Conservation (phyloP, 352 stramenopile species). For the Blastocystis sp. region DNA sequence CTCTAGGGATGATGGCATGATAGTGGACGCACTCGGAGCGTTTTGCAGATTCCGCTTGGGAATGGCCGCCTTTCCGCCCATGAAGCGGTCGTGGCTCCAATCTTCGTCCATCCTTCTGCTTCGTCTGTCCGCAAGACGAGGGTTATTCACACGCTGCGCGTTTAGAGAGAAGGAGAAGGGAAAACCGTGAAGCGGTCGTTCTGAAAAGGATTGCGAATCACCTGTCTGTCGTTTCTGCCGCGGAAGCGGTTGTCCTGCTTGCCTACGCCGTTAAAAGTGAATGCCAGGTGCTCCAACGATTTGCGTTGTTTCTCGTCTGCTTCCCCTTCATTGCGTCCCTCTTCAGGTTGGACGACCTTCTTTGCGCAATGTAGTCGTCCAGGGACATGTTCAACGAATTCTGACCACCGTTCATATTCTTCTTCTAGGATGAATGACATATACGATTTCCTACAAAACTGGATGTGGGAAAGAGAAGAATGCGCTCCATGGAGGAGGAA, state of each 20-base stretch:
- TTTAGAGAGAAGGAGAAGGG: too few species aligned
- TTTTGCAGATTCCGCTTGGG: neutral
- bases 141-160: neutral
- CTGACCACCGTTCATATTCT: constrained; percentile 28
- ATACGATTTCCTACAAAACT: neutral
- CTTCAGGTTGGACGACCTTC: neutral
- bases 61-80: neutral
- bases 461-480: neutral
- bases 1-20: constrained; percentile 25
- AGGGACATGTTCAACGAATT: constrained; percentile 41
- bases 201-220: neutral
- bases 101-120: constrained; percentile 12
- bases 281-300: neutral
- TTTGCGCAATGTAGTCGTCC: constrained; percentile 45
- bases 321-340: neutral
- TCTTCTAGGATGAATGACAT: neutral
- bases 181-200: neutral
- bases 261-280: neutral
- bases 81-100: constrained; percentile 40
- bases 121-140: neutral
- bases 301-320: neutral
- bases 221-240: neutral
- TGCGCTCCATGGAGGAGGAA: too few species aligned
- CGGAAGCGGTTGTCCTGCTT: neutral
- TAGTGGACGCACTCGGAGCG: neutral